Conservation (phyloP, 257 asterid species). For the Cynanchum wilfordii region DNA sequence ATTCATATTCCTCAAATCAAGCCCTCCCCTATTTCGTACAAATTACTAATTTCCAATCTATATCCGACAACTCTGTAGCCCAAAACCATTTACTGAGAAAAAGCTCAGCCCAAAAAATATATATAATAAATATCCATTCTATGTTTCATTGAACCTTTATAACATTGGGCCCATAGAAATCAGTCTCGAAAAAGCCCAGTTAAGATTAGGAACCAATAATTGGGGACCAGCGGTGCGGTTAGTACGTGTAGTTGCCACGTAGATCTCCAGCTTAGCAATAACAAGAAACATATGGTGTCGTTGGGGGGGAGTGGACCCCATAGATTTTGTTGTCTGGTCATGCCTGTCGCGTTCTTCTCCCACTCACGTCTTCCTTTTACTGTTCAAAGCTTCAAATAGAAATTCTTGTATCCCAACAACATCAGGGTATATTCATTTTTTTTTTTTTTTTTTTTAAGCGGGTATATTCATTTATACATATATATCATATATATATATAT, state of each 20-base stretch:
- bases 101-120: neutral
- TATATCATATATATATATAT: no score
- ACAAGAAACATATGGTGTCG: neutral
- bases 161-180: neutral
- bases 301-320: slow-evolving; percentile 5
- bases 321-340: slow-evolving; percentile 13
- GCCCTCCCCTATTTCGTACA: neutral
- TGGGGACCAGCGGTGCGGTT: neutral
- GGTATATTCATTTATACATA: no score
- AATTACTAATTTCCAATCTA: neutral
- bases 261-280: neutral
- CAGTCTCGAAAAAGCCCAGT: neutral
- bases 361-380: neutral
- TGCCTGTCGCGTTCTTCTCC: slow-evolving; percentile 6
- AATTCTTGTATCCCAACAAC: no score
- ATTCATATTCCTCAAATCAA: neutral
- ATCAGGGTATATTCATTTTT: no score
- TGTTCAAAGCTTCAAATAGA: neutral
- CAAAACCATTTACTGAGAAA: neutral
- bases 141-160: neutral
- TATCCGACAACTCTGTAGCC: neutral
- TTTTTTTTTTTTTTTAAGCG: no score
- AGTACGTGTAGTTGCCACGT: neutral
- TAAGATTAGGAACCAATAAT: neutral
- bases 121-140: no score